Evolutionary conservation across 140 eudicot genomes (phyloP).

Genomic region (Bidens hawaiensis): DNA sequence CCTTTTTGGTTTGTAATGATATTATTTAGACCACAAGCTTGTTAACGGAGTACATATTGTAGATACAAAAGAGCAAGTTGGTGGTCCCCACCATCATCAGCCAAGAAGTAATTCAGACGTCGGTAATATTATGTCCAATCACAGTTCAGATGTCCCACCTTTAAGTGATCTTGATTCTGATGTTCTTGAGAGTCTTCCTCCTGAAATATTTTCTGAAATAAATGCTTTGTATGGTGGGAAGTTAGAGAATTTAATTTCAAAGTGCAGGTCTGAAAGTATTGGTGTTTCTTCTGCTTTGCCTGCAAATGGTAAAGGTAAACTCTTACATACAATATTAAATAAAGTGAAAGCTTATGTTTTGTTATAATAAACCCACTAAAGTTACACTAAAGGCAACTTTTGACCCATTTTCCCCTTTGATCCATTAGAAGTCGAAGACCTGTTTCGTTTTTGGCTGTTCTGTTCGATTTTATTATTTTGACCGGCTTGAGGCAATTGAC

Average conservation of each 20-base stretch:
- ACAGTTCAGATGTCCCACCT: slow-evolving; percentile 49
- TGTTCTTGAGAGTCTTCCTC: slow-evolving; percentile 78
- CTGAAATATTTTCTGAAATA: slow-evolving; percentile 70
- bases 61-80: slow-evolving; percentile 27
- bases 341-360: not conserved
- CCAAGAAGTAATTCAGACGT: slow-evolving; percentile 19
- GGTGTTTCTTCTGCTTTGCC: slow-evolving; percentile 7
- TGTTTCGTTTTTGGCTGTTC: not conserved
- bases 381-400: not conserved
- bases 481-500: not conserved
- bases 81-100: slow-evolving; percentile 18
- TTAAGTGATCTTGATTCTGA: slow-evolving; percentile 67
- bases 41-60: slow-evolving; percentile 4
- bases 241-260: slow-evolving; percentile 37
- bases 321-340: not conserved
- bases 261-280: slow-evolving; percentile 28
- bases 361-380: not conserved
- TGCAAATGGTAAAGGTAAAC: slow-evolving; percentile 38
- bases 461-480: not conserved
- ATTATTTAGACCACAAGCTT: slow-evolving; percentile 2
- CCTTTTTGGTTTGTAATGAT: not conserved
- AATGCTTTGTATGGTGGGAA: slow-evolving; percentile 73
- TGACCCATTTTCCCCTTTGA: no score
- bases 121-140: slow-evolving; percentile 24
- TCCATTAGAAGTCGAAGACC: no score